Evolutionary conservation across 139 green algal genomes (phyloP).

Genomic region (Chlamydomonas applanata): DNA sequence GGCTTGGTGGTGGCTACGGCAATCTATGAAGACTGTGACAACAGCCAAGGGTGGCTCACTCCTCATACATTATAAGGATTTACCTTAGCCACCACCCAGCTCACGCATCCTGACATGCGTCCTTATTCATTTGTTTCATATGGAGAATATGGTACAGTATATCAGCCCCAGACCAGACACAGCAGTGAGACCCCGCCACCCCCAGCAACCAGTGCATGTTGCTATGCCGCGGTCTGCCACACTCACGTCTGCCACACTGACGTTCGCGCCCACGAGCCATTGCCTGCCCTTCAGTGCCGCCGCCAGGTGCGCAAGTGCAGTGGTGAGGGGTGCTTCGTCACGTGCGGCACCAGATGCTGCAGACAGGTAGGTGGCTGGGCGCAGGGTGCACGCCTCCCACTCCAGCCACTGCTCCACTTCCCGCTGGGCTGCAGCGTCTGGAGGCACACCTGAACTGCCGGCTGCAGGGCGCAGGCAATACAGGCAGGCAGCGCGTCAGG

Average conservation of each 20-base stretch:
- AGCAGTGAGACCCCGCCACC: no score
- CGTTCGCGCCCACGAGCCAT: slow-evolving; percentile 19
- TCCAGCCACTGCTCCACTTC: slow-evolving; percentile 53
- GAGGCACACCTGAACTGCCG: not conserved
- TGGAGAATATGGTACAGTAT: no score
- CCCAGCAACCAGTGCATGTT: no score
- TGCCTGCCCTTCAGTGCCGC: slow-evolving; percentile 20
- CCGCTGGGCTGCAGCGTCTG: not conserved
- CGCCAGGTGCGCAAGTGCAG: slow-evolving; percentile 33
- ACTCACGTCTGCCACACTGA: slow-evolving; percentile 61
- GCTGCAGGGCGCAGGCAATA: not conserved
- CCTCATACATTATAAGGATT: no score
- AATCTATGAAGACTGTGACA: no score
- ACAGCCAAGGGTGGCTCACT: no score
- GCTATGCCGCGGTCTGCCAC: not conserved
- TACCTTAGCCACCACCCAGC: no score
- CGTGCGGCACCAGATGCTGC: slow-evolving; percentile 9
- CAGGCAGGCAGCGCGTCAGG: not conserved
- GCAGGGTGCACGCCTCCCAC: slow-evolving; percentile 57
- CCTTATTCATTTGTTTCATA: no score
- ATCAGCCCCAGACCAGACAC: no score
- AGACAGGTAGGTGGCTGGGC: slow-evolving; percentile 33
- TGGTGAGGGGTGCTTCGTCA: slow-evolving; percentile 12
- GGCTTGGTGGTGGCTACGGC: no score
- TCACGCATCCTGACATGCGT: no score